Base-by-base conservation (phyloP, 306 rosid genomes). In the Vigna trinervia region DNA sequence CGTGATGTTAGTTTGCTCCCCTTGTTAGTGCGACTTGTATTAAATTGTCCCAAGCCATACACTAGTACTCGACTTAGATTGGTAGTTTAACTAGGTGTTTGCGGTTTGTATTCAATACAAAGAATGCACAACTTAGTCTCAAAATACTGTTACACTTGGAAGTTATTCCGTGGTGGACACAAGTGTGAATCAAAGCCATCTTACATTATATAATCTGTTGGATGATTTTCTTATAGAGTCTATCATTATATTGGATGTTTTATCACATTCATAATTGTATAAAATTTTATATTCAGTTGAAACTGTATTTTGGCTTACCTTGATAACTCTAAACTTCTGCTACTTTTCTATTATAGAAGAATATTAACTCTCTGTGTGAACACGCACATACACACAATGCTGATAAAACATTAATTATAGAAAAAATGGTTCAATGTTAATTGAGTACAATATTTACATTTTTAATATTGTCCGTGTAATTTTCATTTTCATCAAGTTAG, bases 401-500 rank as follows among this genome's bases (percentile, higher is more conserved):
- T 60, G 53, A 34, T 58, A 9, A 3, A n/a, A 62, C 46, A 73
- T 26, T 26, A 46, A 34, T 11, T 74, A 34, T 79, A 45, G 58
- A 66, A 47, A 56, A 66, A 47, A 56, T n/a, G 36, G 38, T 50
- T 15, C 22, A 70, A 46, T 65, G 47, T 51, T 63, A 54, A 63
- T 52, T 10, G 43, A 53, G 46, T 70, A 63, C 63, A 28, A 26
- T 28, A 26, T 51, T 51, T 39, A 53, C 1, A 57, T 80, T 19
- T 14, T 15, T 39, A 13, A 2, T 66, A 73, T 19, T 20, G 23
- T 58, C 69, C 65, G 38, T 68, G 59, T 58, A 34, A 46, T 67
- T 58, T 67, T 80, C 54, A 80, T 63, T 51, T 52, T 63, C 63
- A 48, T 61, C 14, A 34, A 19, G 72, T 59, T 17, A 61, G 51